These are phyloP conservation scores for Blastobotrys persicus DNA, from an alignment of 1,139 yeast genomes.

Conservation along the genomic window DNA sequence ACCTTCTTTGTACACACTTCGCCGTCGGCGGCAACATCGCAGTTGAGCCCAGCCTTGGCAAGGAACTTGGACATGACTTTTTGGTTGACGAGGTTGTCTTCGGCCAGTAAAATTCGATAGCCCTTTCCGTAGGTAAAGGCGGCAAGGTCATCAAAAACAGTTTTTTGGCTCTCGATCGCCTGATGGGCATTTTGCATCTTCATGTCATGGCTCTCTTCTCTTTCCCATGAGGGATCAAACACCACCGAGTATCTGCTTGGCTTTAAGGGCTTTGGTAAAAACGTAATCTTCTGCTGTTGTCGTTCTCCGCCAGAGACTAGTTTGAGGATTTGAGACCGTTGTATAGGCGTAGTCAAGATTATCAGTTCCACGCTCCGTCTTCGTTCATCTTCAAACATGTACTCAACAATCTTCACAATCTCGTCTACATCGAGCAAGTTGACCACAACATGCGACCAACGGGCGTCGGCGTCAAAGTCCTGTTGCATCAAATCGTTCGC, in stretches of 20 bases:
- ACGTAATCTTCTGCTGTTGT: conserved; percentile 22
- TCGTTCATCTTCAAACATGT: conserved; percentile 7
- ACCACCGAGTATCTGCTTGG: conserved; percentile 32
- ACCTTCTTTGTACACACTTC: conserved; percentile 60
- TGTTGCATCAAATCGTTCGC: conserved; percentile 17
- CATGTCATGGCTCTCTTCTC: conserved; percentile 30
- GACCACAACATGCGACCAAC: conserved; percentile 31
- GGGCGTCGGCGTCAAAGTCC: conserved; percentile 8
- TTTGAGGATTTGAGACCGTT: conserved; percentile 29
- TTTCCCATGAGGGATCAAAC: conserved; percentile 30
- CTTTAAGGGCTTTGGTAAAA: conserved; percentile 31
- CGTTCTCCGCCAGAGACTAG: conserved; percentile 16
- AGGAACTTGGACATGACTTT: conserved; percentile 77
- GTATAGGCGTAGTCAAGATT: conserved; percentile 34
- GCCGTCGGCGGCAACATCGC: conserved; percentile 74
- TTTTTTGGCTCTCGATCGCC: conserved; percentile 25
- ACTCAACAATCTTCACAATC: conserved; percentile 23
- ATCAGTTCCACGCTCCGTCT: conserved; percentile 26
- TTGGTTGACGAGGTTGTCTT: conserved; percentile 83
- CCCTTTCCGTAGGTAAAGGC: conserved; percentile 45
- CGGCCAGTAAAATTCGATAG: conserved; percentile 67
- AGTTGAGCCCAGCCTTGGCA: conserved; percentile 70
- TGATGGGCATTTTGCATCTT: conserved; percentile 32
- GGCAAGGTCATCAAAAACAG: conserved; percentile 26
- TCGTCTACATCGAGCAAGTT: conserved; percentile 30